Evolutionary conservation across 108 stramenopile species (phyloP).

Genomic region (Cyclotella atomus): DNA sequence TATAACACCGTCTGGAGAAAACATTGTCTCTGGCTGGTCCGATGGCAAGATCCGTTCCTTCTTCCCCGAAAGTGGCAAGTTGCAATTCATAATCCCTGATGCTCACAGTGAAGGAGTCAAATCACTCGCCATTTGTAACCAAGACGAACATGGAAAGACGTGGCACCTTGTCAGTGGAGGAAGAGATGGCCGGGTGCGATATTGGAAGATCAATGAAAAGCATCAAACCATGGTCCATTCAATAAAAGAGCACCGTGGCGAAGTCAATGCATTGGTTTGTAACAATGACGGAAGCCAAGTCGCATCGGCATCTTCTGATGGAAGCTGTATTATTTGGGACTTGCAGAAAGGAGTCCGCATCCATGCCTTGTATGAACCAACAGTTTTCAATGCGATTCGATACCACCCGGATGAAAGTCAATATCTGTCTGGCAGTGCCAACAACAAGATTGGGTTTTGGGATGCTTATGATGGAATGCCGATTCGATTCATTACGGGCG

Average conservation of each 20-base stretch:
- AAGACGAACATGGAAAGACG: constrained; percentile 45
- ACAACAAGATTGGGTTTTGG: constrained; percentile 91
- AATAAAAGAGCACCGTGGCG: constrained; percentile 88
- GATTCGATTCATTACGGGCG: constrained; percentile 84
- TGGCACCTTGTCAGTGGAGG: constrained; percentile 85
- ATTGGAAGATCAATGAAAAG: constrained; percentile 77
- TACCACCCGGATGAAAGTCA: constrained; percentile 92
- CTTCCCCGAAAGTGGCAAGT: constrained; percentile 83
- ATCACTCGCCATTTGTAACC: constrained; percentile 69
- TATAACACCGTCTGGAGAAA: constrained; percentile 68
- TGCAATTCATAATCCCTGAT: constrained; percentile 87
- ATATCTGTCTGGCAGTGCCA: constrained; percentile 83
- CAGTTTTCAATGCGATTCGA: constrained; percentile 69
- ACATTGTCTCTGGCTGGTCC: constrained; percentile 84
- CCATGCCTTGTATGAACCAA: constrained; percentile 84
- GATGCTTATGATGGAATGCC: constrained; percentile 83
- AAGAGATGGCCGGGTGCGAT: constrained; percentile 81
- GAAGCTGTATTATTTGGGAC: constrained; percentile 91
- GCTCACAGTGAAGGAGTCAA: constrained; percentile 76
- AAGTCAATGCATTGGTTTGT: constrained; percentile 72
- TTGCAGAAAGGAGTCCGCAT: constrained; percentile 68
- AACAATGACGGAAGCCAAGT: constrained; percentile 68
- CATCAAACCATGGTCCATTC: constrained; percentile 83
- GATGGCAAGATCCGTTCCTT: constrained; percentile 94
- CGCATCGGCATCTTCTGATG: constrained; percentile 83